A percentile compares a stretch with the other conserved stretches of the same genome.
phyloP scores from a whole-genome alignment of 225 moss, liverwort and hornwort genomes.

The Pseudoscleropodium purum region DNA sequence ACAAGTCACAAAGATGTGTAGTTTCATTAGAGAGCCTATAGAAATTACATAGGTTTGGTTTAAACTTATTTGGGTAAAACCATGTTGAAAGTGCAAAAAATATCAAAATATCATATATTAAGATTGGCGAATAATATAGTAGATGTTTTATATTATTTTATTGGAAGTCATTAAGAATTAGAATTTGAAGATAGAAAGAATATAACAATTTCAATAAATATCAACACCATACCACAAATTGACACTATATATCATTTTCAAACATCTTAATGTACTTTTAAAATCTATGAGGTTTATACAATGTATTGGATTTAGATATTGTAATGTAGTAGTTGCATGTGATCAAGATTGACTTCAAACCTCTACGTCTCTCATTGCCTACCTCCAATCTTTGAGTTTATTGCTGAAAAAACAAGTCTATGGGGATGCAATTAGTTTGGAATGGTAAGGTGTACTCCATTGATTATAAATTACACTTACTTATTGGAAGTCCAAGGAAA shows the following conservation, averaged over 20 bases:
- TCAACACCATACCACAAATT: background rate
- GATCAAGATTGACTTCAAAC: background rate
- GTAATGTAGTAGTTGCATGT: background rate
- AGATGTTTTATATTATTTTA: background rate
- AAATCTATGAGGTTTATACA: rapidly evolving
- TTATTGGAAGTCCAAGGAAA: background rate
- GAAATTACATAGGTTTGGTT: rapidly evolving
- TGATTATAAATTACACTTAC: background rate
- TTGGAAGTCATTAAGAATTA: background rate
- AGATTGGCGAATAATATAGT: background rate
- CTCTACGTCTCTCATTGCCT: background rate
- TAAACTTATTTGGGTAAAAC: background rate
- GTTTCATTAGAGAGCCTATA: background rate
- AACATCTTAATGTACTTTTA: background rate
- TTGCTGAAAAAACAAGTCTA: background rate
- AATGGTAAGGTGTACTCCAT: background rate
- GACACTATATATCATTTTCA: background rate
- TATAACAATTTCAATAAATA: background rate
- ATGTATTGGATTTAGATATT: background rate
- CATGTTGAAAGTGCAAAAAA: background rate
- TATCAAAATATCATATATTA: background rate
- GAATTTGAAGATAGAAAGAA: background rate
- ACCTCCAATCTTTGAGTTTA: background rate
- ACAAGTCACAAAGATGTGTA: rapidly evolving
- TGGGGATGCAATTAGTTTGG: background rate